phyloP scores from a whole-genome alignment of 208 protist genomes.

The Borovskyia barvae region DNA sequence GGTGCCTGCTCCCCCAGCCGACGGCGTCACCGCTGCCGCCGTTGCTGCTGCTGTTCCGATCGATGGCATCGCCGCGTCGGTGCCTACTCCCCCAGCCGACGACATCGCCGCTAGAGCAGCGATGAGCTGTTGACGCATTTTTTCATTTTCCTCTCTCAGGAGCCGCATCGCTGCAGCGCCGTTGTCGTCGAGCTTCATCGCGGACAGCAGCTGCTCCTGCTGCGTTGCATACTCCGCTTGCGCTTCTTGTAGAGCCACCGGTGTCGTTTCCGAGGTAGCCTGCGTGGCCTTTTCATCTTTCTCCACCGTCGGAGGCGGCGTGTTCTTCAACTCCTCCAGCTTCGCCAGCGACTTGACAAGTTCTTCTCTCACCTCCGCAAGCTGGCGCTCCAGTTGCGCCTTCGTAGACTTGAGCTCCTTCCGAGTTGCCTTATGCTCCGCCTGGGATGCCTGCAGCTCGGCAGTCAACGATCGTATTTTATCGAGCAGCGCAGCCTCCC shows the following conservation, averaged over 20 bases:
- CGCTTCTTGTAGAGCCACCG: too few species aligned
- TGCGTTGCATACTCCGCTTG: slow-evolving; percentile 18
- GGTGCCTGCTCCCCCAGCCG: too few species aligned
- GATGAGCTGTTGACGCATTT: slow-evolving; percentile 26
- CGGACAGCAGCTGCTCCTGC: slow-evolving; percentile 46
- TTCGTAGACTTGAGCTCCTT: slow-evolving; percentile 29
- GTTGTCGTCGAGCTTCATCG: slow-evolving; percentile 49
- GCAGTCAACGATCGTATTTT: slow-evolving; percentile 31
- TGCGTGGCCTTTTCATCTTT: too few species aligned
- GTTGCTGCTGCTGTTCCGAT: neutral
- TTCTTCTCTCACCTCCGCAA: slow-evolving; percentile 23
- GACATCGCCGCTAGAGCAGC: neutral
- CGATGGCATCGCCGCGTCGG: neutral
- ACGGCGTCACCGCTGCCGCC: neutral
- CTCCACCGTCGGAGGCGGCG: too few species aligned
- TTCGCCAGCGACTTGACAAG: slow-evolving; percentile 9
- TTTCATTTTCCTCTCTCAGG: slow-evolving; percentile 44
- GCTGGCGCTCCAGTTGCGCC: slow-evolving; percentile 27
- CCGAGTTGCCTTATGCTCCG: slow-evolving; percentile 40
- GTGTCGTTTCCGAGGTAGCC: too few species aligned
- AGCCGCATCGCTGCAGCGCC: slow-evolving; percentile 36
- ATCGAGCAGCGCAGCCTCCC: slow-evolving; percentile 34
- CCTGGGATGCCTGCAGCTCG: slow-evolving; percentile 38
- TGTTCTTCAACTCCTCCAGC: slow-evolving; percentile 4
- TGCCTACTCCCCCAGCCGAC: neutral